Evolutionary conservation across 2,329 filamentous ascomycete species (phyloP).

Genomic region (Aureobasidium uvarum): DNA sequence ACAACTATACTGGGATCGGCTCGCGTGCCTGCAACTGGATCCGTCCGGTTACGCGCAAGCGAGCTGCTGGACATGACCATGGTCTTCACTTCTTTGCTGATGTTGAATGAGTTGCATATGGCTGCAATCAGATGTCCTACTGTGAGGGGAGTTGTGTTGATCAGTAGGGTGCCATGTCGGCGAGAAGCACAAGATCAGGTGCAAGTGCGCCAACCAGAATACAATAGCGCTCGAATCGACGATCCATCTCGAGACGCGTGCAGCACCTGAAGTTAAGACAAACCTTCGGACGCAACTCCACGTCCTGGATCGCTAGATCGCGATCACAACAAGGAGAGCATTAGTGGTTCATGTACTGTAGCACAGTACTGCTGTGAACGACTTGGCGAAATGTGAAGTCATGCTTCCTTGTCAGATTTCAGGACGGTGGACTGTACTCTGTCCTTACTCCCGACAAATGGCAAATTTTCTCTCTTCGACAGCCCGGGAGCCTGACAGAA

Average conservation of each 20-base stretch:
- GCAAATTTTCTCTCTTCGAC: too few relatives aligned
- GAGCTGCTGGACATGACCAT: background rate
- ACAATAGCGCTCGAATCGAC: background rate
- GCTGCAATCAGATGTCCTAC: too few relatives aligned
- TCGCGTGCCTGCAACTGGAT: background rate
- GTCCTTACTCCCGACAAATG: too few relatives aligned
- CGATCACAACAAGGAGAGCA: background rate
- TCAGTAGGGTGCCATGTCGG: background rate
- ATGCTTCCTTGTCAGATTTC: too few relatives aligned
- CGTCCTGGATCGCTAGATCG: background rate
- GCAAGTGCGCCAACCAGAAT: background rate
- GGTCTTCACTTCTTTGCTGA: background rate
- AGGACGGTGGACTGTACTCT: background rate
- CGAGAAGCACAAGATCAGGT: background rate
- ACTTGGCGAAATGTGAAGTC: background rate
- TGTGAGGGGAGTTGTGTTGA: too few relatives aligned
- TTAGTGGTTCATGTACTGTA: too few relatives aligned
- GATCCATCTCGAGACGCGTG: background rate
- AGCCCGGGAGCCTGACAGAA: too few relatives aligned
- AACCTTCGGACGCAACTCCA: too few relatives aligned
- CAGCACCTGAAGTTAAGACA: background rate
- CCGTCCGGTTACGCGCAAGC: background rate
- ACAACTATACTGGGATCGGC: background rate
- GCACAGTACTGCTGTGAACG: too few relatives aligned
- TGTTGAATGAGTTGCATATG: too few relatives aligned